These are phyloP conservation scores for Didymella glomerata DNA, from an alignment of 2,329 filamentous ascomycete species.

Conservation along the genomic window DNA sequence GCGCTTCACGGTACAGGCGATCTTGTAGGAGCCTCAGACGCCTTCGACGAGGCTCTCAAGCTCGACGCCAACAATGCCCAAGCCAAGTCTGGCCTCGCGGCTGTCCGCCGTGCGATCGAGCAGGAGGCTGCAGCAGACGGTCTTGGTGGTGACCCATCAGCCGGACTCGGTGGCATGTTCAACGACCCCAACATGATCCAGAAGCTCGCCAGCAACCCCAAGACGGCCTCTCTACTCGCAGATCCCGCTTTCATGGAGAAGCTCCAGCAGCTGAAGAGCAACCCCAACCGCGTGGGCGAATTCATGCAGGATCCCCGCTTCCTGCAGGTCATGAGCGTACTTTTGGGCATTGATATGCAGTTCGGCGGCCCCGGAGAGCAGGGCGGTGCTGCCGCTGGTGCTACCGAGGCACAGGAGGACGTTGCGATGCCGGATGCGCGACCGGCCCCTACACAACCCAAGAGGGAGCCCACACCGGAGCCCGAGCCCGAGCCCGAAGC, in stretches of 20 bases:
- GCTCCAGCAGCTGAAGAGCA: conserved; percentile 79
- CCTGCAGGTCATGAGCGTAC: conserved; percentile 90
- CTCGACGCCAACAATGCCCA: conserved; percentile 90
- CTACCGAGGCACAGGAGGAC: conserved; percentile 71
- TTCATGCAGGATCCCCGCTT: conserved; percentile 91
- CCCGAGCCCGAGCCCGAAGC: conserved; percentile 76
- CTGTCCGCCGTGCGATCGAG: conserved; percentile 88
- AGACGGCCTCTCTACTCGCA: conserved; percentile 82
- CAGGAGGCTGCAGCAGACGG: conserved; percentile 72
- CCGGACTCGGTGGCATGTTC: conserved; percentile 90
- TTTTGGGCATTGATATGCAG: conserved; percentile 93
- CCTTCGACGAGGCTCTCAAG: conserved; percentile 94
- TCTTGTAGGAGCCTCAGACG: conserved; percentile 82
- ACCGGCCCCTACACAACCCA: conserved; percentile 62
- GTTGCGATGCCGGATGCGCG: conserved; percentile 78
- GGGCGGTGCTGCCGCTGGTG: conserved; percentile 50
- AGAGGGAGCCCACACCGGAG: conserved; percentile 58
- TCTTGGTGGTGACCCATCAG: conserved; percentile 70
- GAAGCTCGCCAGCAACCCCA: conserved; percentile 93
- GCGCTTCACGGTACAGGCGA: conserved; percentile 89
- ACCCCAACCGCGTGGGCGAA: conserved; percentile 79
- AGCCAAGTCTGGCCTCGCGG: conserved; percentile 85
- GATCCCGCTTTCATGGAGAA: conserved; percentile 91
- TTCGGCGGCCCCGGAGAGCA: conserved; percentile 64
- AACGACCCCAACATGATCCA: conserved; percentile 87